phyloP scores from a whole-genome alignment of 352 stramenopile species.

The Aphanomyces astaci region DNA sequence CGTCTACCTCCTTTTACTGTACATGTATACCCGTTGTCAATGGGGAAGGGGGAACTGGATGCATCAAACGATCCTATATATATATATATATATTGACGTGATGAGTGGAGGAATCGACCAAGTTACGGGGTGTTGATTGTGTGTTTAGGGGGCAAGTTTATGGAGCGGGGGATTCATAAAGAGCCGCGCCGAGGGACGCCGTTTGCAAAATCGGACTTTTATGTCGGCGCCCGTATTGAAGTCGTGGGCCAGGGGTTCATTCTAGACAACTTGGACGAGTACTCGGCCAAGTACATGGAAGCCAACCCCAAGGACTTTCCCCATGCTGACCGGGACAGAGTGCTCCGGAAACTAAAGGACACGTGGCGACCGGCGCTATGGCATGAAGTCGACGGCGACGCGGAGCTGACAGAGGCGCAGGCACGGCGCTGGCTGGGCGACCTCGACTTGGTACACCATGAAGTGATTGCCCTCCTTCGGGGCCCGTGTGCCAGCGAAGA shows the following conservation, averaged over 20 bases:
- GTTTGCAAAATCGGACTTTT: constrained; percentile 64
- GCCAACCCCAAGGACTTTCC: constrained; percentile 47
- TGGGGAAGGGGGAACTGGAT: too few species aligned
- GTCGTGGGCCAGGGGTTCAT: constrained; percentile 61
- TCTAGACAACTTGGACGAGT: constrained; percentile 79
- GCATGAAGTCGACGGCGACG: neutral
- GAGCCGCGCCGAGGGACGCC: constrained; percentile 26
- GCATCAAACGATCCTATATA: too few species aligned
- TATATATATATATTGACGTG: too few species aligned
- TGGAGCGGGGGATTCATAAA: constrained; percentile 32
- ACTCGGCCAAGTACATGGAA: constrained; percentile 81
- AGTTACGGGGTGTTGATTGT: constrained; percentile 34
- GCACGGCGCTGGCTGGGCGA: neutral
- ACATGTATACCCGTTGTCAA: too few species aligned
- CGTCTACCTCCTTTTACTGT: neutral
- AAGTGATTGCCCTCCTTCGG: constrained; percentile 19
- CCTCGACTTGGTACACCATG: neutral
- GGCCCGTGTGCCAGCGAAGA: neutral
- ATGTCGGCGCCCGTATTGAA: constrained; percentile 52
- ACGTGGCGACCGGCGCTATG: neutral
- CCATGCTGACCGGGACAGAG: neutral
- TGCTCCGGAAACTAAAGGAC: neutral
- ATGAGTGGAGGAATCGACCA: too few species aligned
- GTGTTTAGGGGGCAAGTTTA: constrained; percentile 56
- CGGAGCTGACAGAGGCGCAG: neutral